phyloP scores from a whole-genome alignment of 148 eudicot genomes.

The Salicornia ramosissima region DNA sequence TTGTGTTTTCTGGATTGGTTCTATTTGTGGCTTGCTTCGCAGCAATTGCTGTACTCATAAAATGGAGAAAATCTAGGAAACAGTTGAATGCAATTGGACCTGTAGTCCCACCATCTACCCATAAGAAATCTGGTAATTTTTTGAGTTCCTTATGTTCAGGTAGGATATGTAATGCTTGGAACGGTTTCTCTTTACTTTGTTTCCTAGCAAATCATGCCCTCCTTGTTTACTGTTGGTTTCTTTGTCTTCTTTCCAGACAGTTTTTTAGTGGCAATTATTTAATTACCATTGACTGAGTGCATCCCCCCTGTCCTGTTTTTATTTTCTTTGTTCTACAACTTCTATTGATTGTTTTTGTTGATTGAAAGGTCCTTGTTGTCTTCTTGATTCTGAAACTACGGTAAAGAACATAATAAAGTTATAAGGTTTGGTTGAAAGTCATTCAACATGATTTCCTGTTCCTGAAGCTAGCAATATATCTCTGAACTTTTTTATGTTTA shows the following conservation, averaged over 20 bases:
- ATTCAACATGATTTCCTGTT: too few species aligned
- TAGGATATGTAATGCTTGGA: neutral
- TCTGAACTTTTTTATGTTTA: too few species aligned
- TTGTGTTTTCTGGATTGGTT: conserved; percentile 65
- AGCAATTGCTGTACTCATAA: conserved; percentile 47
- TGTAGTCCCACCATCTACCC: conserved; percentile 49
- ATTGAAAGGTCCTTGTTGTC: too few species aligned
- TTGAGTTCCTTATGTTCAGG: neutral
- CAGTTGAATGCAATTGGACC: conserved; percentile 73
- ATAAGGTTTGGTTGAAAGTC: too few species aligned
- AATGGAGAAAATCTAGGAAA: conserved; percentile 63
- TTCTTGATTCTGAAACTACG: too few species aligned
- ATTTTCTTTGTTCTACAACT: neutral
- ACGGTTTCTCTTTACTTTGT: neutral
- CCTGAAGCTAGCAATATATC: too few species aligned
- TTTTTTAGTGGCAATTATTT: neutral
- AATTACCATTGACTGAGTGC: neutral
- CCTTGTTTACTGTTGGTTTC: neutral
- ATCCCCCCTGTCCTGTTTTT: too few species aligned
- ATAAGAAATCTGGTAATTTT: conserved; percentile 65
- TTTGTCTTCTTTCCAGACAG: neutral
- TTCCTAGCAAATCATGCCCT: neutral
- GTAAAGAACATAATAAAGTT: too few species aligned
- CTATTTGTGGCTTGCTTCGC: conserved; percentile 59
- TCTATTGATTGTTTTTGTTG: too few species aligned